Percentiles rank a stretch among this genome's conserved stretches.
These are phyloP conservation scores for Phytomonas sp. DNA, from an alignment of 208 protist species.

Conservation along the genomic window DNA sequence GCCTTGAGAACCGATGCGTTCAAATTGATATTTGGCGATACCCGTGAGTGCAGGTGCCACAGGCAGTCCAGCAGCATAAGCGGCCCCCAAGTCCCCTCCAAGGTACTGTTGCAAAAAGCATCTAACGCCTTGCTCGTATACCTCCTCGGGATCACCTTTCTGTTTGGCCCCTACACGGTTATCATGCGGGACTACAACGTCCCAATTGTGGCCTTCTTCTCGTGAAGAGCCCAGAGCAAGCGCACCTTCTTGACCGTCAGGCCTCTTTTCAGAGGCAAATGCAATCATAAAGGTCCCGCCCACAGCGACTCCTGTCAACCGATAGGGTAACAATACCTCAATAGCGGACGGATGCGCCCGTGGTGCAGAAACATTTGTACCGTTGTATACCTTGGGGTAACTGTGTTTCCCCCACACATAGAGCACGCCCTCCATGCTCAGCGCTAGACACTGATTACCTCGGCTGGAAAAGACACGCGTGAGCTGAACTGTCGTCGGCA, in stretches of 20 bases:
- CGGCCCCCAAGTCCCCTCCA: slow-evolving; percentile 22
- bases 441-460: slow-evolving; percentile 29
- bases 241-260: background rate
- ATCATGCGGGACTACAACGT: slow-evolving; percentile 72
- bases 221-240: background rate
- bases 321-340: slow-evolving; percentile 25
- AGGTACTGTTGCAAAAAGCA: slow-evolving; percentile 58
- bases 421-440: slow-evolving; percentile 33
- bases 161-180: slow-evolving; percentile 24
- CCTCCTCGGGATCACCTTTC: slow-evolving; percentile 21
- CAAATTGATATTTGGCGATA: slow-evolving; percentile 24
- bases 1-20: slow-evolving; percentile 20
- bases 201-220: slow-evolving; percentile 23
- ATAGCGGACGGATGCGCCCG: slow-evolving; percentile 22
- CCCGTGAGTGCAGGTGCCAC: slow-evolving; percentile 28
- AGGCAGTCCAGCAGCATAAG: slow-evolving; percentile 35
- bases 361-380: slow-evolving; percentile 22
- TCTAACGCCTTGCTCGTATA: slow-evolving; percentile 41
- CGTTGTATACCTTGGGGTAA: slow-evolving; percentile 46
- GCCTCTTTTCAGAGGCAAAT: slow-evolving; percentile 17
- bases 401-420: slow-evolving; percentile 74
- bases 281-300: slow-evolving; percentile 59
- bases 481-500: slow-evolving; percentile 22
- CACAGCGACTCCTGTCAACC: slow-evolving; percentile 22
- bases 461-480: slow-evolving; percentile 36